Evolutionary conservation across 768 basidiomycete genomes (phyloP).

Genomic region (Chalciporus piperatus): DNA sequence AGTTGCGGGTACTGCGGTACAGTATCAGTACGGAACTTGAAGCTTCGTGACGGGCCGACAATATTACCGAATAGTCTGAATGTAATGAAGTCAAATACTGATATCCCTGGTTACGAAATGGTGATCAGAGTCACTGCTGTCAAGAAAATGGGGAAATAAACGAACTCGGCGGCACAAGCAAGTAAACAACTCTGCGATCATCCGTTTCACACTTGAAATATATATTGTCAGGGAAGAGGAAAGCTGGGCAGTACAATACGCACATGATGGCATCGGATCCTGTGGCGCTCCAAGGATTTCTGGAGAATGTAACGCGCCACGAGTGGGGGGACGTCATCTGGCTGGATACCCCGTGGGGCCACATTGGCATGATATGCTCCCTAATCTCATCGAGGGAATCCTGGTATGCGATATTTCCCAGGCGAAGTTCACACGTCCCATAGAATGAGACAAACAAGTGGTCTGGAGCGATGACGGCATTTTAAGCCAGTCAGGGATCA

Average conservation of each 20-base stretch:
- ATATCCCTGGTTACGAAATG: constrained; percentile 52
- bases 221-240: constrained; percentile 1
- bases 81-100: constrained; percentile 65
- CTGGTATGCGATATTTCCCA: constrained; percentile 46
- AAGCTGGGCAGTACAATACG: constrained; percentile 15
- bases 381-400: constrained; percentile 58
- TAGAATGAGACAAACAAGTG: constrained; percentile 73
- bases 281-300: constrained; percentile 64
- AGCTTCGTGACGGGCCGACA: constrained; percentile 7
- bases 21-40: constrained; percentile 7
- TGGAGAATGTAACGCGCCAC: constrained; percentile 65
- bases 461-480: constrained; percentile 39
- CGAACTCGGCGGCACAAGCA: constrained; percentile 58
- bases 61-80: constrained; percentile 48
- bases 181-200: constrained; percentile 59
- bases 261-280: constrained; percentile 56
- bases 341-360: constrained; percentile 60
- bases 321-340: constrained; percentile 37
- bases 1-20: constrained; percentile 54
- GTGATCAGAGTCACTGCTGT: constrained; percentile 9
- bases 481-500: constrained; percentile 16
- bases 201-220: constrained; percentile 48
- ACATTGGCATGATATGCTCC: constrained; percentile 54
- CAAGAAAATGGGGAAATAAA: constrained; percentile 10
- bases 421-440: constrained; percentile 58